Evolutionary conservation across 2,329 filamentous ascomycete species (phyloP).

Genomic region (Pseudophaeomoniella oleicola): DNA sequence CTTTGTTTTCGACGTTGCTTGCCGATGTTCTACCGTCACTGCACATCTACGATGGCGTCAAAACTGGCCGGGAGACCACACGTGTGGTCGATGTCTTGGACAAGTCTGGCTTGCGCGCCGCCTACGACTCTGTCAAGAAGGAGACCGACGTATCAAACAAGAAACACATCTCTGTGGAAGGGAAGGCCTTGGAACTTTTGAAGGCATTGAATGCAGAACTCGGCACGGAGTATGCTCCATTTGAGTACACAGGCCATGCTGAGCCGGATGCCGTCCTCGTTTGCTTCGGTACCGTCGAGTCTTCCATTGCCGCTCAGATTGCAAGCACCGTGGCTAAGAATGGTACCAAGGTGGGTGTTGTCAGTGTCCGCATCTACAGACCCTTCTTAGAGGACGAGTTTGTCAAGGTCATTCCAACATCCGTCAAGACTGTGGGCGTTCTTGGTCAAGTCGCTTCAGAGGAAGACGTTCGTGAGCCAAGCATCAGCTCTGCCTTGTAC

Average conservation of each 20-base stretch:
- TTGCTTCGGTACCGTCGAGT: conserved; percentile 83
- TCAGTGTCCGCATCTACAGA: conserved; percentile 86
- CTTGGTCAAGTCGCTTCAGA: conserved; percentile 76
- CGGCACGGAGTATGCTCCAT: conserved; percentile 81
- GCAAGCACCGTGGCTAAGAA: conserved; percentile 56
- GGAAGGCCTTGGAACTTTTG: conserved; percentile 56
- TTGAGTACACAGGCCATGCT: conserved; percentile 83
- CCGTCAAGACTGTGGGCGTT: conserved; percentile 62
- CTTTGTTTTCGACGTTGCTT: conserved; percentile 70
- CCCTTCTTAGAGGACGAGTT: conserved; percentile 94
- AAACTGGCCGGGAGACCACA: conserved; percentile 67
- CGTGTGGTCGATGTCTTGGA: conserved; percentile 70
- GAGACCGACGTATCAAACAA: conserved; percentile 49
- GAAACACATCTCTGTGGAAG: conserved; percentile 56
- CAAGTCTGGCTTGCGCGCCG: conserved; percentile 51
- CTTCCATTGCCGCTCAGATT: conserved; percentile 71
- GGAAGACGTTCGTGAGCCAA: conserved; percentile 56
- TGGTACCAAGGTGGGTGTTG: conserved; percentile 66
- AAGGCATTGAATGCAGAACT: conserved; percentile 76
- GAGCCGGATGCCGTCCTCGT: conserved; percentile 72
- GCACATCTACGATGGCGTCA: conserved; percentile 79
- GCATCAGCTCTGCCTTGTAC: conserved; percentile 72
- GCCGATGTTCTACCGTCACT: conserved; percentile 67
- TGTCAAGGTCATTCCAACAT: conserved; percentile 62
- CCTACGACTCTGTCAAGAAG: conserved; percentile 53